Evolutionary conservation across 805 yeast genomes (phyloP).

Genomic region (Wickerhamiella cacticola): DNA sequence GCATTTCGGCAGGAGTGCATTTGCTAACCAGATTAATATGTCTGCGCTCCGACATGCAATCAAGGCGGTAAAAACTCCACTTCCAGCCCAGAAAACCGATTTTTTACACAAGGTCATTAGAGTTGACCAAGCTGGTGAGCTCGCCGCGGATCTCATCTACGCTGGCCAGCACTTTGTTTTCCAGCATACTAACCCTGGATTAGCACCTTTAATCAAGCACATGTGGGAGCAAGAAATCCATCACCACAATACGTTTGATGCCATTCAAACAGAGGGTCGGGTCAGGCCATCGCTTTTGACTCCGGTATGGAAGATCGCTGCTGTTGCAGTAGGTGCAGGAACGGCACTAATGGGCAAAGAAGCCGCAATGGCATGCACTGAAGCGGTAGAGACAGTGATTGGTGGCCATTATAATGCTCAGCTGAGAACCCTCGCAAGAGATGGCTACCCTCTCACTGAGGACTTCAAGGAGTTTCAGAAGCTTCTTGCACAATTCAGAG

Average conservation of each 20-base stretch:
- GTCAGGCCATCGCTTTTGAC: slow-evolving; percentile 87
- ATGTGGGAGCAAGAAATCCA: slow-evolving; percentile 98
- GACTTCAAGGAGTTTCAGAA: slow-evolving; percentile 50
- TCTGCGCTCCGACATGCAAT: slow-evolving; percentile 17
- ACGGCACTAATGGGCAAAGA: slow-evolving; percentile 83
- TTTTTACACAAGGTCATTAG: slow-evolving; percentile 38
- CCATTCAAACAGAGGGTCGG: slow-evolving; percentile 58
- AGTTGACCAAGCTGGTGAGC: slow-evolving; percentile 96
- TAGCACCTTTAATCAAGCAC: slow-evolving; percentile 71
- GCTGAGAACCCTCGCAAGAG: slow-evolving; percentile 54
- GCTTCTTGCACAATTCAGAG: slow-evolving; percentile 66
- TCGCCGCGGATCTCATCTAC: slow-evolving; percentile 89
- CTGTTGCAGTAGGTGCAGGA: slow-evolving; percentile 70
- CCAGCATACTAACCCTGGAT: slow-evolving; percentile 54
- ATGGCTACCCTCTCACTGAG: slow-evolving; percentile 51
- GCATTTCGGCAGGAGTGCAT: background rate
- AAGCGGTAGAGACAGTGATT: slow-evolving; percentile 95
- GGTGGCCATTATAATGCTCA: slow-evolving; percentile 94
- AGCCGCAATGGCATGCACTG: slow-evolving; percentile 99
- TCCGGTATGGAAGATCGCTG: slow-evolving; percentile 89
- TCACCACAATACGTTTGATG: slow-evolving; percentile 77
- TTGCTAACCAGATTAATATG: background rate
- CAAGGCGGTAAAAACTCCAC: slow-evolving; percentile 21
- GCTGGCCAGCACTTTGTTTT: slow-evolving; percentile 78
- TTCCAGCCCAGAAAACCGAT: slow-evolving; percentile 21